These are phyloP conservation scores for Amphicarpaea edgeworthii DNA, from an alignment of 306 rosid genomes.

Conservation along the genomic window DNA sequence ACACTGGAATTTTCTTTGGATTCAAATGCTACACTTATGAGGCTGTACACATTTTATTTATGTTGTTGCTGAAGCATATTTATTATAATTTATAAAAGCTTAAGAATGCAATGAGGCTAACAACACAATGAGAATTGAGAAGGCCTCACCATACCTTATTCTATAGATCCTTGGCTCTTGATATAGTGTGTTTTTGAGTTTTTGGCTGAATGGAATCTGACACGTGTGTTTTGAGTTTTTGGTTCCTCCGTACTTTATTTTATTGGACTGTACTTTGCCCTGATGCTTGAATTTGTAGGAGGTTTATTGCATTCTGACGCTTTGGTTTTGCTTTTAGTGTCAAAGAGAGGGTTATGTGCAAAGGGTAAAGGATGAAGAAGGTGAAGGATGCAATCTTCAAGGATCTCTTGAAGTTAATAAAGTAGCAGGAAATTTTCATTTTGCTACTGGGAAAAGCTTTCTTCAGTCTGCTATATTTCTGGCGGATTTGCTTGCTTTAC, in stretches of 20 bases:
- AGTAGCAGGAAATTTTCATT: slow-evolving; percentile 92
- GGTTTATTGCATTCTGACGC: slow-evolving; percentile 23
- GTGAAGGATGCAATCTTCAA: slow-evolving; percentile 92
- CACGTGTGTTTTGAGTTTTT: not conserved
- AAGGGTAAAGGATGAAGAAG: slow-evolving; percentile 83
- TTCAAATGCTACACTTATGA: slow-evolving; percentile 21
- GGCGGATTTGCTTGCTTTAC: slow-evolving; percentile 64
- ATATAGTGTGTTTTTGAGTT: not conserved
- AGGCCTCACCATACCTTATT: not conserved
- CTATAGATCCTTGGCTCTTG: not conserved
- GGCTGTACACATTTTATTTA: not conserved
- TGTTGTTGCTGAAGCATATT: slow-evolving; percentile 26
- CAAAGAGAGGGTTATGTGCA: slow-evolving; percentile 89
- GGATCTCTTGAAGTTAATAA: slow-evolving; percentile 90
- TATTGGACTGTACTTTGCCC: not conserved
- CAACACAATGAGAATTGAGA: slow-evolving; percentile 23
- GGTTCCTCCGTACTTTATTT: no score
- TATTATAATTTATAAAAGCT: slow-evolving; percentile 9
- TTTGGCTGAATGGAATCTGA: not conserved
- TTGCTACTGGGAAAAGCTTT: slow-evolving; percentile 84
- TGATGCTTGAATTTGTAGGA: not conserved
- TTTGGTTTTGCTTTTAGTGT: slow-evolving; percentile 66
- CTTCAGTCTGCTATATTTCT: slow-evolving; percentile 69
- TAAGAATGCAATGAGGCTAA: slow-evolving; percentile 7
- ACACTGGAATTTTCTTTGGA: slow-evolving; percentile 4